Base-by-base conservation (phyloP, 495 filamentous ascomycete species). In the Talaromyces stipitatus region DNA sequence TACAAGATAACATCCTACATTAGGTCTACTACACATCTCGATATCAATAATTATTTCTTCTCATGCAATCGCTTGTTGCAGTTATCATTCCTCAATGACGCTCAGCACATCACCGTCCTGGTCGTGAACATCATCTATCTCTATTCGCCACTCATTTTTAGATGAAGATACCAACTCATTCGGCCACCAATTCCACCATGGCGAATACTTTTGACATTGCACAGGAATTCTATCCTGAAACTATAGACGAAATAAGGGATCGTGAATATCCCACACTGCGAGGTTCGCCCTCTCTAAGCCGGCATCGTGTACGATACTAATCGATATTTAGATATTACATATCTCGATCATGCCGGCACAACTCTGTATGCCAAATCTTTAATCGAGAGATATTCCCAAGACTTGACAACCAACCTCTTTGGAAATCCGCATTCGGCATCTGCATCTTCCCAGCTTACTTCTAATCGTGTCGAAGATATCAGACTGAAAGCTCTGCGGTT, bases 361-460 rank as follows among this genome's bases (percentile, higher is more conserved):
- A 94, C 92, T 0, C 73, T 84, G 2, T 92, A 90, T 67, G 72
- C 89, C 23, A 92, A 87, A 64, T 92, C 90, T 27, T 74, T 91
- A 28, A 86, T 97, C 58, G 86, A 94, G 54, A 75, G 76, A 9
- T 95, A 92, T 69, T 82, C 85, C 9, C 64, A 69, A 2, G 87
- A 94, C 56, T 86, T 96, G 76, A 86, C 82, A 10, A 75, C 83
- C 2, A 88, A 86, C 70, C 74, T 97, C 2, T 90, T 89, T 64
- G 92, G 92, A 10, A 97, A 97, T 61, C 91, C 92, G 1, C 92
- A 97, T 66, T 96, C 92, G 1, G 85, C 83, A 61, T 96, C 91
- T 1, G 69, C 80, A 4, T 88, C 92, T 0, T 95, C 92, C 0
- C 88, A 92, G 63, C 74, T 82, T 7, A 86, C 92, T 0, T 88